phyloP scores from a whole-genome alignment of 176 grass and related monocot species.

The Panicum miliaceum region DNA sequence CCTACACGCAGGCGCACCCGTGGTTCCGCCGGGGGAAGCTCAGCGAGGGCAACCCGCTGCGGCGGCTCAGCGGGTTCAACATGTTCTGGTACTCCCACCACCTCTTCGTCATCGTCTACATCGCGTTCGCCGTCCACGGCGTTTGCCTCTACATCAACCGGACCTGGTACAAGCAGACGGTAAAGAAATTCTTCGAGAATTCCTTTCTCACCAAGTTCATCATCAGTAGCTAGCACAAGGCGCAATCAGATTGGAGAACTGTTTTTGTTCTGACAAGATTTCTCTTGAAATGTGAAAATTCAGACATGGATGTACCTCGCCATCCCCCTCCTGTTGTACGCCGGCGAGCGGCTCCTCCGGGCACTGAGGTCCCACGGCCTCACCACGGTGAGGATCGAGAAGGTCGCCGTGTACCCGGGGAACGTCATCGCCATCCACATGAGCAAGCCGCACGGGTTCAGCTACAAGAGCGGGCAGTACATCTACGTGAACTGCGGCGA shows the following conservation, averaged over 20 bases:
- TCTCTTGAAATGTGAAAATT: neutral
- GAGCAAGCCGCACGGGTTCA: slow-evolving; percentile 84
- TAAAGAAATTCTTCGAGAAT: slow-evolving; percentile 10
- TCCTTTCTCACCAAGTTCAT: neutral
- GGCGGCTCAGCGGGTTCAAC: slow-evolving; percentile 76
- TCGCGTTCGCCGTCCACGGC: slow-evolving; percentile 69
- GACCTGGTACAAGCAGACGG: slow-evolving; percentile 85
- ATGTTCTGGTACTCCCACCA: slow-evolving; percentile 99
- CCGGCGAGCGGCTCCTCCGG: slow-evolving; percentile 75
- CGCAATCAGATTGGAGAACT: neutral
- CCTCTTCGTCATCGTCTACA: slow-evolving; percentile 87
- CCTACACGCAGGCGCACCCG: slow-evolving; percentile 79
- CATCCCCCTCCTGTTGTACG: slow-evolving; percentile 66
- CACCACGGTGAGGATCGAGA: slow-evolving; percentile 74
- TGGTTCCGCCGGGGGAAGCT: slow-evolving; percentile 78
- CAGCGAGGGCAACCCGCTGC: slow-evolving; percentile 56
- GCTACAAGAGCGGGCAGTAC: slow-evolving; percentile 95
- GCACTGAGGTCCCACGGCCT: slow-evolving; percentile 73
- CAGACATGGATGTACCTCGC: slow-evolving; percentile 99
- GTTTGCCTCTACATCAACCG: slow-evolving; percentile 84
- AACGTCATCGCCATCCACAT: slow-evolving; percentile 87
- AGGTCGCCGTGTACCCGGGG: slow-evolving; percentile 89
- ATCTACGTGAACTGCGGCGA: slow-evolving; percentile 87
- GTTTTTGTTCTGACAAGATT: neutral
- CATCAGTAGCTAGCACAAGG: too few species aligned